Base-by-base conservation (phyloP, 1,284 basidiomycete genomes). In the Flammula alnicola region DNA sequence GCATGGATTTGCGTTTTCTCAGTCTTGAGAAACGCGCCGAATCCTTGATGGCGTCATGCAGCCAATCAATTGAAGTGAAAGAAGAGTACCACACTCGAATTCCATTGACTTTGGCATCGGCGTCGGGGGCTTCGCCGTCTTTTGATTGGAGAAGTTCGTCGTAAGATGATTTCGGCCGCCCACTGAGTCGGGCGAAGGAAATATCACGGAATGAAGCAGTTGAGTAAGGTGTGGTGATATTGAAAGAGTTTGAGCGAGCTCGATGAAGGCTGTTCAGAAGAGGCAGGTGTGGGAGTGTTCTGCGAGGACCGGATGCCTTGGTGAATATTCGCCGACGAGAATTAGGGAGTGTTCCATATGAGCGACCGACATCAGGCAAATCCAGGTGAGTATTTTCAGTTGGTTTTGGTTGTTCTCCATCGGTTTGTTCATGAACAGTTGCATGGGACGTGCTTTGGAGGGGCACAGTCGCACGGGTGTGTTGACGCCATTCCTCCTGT, bases 21-120 rank as follows among this genome's bases (percentile, higher is more conserved):
- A 95, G 72, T 36, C 83, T 80, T 22, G 86, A 80, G 51, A 90
- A 85, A 17, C 93, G 86, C 1, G 83, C 80, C 0, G 91, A 91
- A 61, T 95, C 92, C 67, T 95, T 94, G 75, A 95, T 94, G 27
- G 90, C 82, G 71, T 96, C 93, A 63, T 96, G 93, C 42, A 96
- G 75, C 93, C 93, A 95, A 67, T 95, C 93, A 52, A 92, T 84
- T 31, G 86, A 87, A 1, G 85, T 83, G 71, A 86, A 93, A 8
- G 85, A 92, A 30, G 89, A 87, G 68, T 95, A 95, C 93, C 93
- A 96, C 23, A 95, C 91, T 29, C 93, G 86, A 41, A 91, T 85
- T 25, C 93, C 93, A 57, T 95, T 95, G 33, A 85, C 84, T 59
- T 80, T 81, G 36, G 84, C 78, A 57, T 86, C 84, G 17, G 81